Evolutionary conservation across 2,329 filamentous ascomycete species (phyloP).

Genomic region (Ophiostoma himal-ulmi): DNA sequence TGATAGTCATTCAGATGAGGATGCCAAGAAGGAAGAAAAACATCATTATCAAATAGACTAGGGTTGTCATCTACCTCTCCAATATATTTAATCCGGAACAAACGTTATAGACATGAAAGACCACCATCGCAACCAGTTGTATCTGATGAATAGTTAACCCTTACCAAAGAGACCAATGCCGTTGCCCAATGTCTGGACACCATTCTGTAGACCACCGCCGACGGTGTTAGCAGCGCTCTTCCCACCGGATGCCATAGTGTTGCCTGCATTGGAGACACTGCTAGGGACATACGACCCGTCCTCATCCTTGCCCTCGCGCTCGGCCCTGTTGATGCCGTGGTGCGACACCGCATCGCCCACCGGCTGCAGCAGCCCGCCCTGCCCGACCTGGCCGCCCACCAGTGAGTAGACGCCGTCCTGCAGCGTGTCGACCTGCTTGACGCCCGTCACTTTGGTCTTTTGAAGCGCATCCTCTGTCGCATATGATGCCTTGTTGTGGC

Average conservation of each 20-base stretch:
- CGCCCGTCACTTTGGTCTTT: constrained; percentile 64
- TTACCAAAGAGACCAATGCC: constrained; percentile 1
- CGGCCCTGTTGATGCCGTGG: constrained; percentile 60
- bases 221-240: background rate
- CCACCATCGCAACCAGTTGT: too few species aligned
- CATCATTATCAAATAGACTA: constrained; percentile 4
- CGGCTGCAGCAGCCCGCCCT: constrained; percentile 61
- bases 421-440: constrained; percentile 60
- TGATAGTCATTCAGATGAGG: background rate
- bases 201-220: too few species aligned
- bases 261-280: background rate
- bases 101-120: background rate
- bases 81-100: background rate
- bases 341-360: constrained; percentile 57
- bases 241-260: background rate
- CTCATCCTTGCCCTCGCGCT: constrained; percentile 59
- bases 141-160: background rate
- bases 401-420: constrained; percentile 62
- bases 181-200: too few species aligned
- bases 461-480: constrained; percentile 60
- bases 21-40: background rate
- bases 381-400: constrained; percentile 58
- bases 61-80: background rate
- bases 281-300: constrained; percentile 35
- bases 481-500: constrained; percentile 71